Evolutionary conservation across 345 rosid species (phyloP).

Genomic region (Pugionium cornutum): DNA sequence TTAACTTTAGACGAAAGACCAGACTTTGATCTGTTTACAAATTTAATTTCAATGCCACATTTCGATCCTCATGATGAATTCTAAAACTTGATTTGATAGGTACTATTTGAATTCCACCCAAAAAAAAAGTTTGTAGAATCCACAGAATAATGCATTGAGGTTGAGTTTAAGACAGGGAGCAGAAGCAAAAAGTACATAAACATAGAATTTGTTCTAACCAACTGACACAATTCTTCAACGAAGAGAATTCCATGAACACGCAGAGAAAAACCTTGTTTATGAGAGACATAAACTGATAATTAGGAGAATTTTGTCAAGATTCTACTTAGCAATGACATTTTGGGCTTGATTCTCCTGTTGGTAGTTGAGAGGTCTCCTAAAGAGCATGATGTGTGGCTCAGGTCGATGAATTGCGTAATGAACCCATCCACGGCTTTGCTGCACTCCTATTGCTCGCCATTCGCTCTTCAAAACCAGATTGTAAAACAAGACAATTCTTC

Average conservation of each 20-base stretch:
- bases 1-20: no score
- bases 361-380: conserved; percentile 81
- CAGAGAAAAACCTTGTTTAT: conserved; percentile 3
- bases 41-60: no score
- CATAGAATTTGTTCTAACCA: conserved; percentile 2
- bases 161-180: no score
- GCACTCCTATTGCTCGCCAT: conserved; percentile 50
- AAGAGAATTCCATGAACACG: conserved; percentile 14
- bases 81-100: no score
- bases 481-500: not conserved
- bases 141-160: no score
- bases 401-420: no score
- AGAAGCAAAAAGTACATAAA: conserved; percentile 9
- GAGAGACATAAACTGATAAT: conserved; percentile 33
- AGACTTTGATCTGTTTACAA: no score
- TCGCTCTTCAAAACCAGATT: conserved; percentile 57
- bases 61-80: no score
- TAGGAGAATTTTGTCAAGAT: not conserved
- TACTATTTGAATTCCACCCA: no score
- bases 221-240: conserved; percentile 11
- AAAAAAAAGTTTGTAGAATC: no score
- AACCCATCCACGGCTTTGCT: no score
- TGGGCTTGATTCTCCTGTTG: conserved; percentile 44
- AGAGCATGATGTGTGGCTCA: conserved; percentile 46
- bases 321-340: conserved; percentile 52